Conservation (phyloP, 768 basidiomycete species). For the Serendipita sp. region DNA sequence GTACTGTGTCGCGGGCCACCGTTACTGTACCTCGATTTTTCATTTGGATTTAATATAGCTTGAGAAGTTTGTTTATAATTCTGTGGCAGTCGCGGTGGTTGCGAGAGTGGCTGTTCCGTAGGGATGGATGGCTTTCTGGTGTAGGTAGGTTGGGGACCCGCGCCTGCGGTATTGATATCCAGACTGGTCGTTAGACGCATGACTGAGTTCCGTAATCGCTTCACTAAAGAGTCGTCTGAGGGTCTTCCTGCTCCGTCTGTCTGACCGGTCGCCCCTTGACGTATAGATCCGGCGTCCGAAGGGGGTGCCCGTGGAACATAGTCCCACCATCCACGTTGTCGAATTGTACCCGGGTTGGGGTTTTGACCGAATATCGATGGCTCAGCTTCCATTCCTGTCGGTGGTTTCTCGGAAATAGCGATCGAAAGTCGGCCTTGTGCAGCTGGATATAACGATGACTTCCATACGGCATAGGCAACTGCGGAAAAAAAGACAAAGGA, state of each 20-base stretch:
- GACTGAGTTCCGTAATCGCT: constrained; percentile 1
- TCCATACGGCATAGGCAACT: constrained; percentile 44
- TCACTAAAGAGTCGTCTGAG: background rate
- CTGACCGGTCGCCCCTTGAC: background rate
- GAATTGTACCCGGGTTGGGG: constrained; percentile 9
- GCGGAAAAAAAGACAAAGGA: constrained; percentile 7
- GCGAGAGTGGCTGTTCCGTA: constrained; percentile 2
- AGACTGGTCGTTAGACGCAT: constrained; percentile 1
- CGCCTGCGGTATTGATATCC: background rate
- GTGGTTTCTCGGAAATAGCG: constrained; percentile 28
- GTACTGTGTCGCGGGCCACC: constrained; percentile 12
- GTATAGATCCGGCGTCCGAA: background rate
- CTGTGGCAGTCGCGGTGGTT: background rate
- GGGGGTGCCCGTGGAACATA: constrained; percentile 23
- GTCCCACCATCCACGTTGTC: constrained; percentile 38
- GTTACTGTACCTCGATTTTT: background rate
- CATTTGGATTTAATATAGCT: background rate
- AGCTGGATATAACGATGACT: constrained; percentile 31
- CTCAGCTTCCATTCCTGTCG: constrained; percentile 14
- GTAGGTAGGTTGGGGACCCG: background rate
- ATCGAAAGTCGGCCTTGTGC: constrained; percentile 42
- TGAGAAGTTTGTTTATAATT: background rate
- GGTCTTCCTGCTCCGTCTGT: background rate
- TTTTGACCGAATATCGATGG: constrained; percentile 15
- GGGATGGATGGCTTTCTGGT: constrained; percentile 5